Base-by-base conservation (phyloP, 2,329 filamentous ascomycete species). In the Tympanopsis confertula region DNA sequence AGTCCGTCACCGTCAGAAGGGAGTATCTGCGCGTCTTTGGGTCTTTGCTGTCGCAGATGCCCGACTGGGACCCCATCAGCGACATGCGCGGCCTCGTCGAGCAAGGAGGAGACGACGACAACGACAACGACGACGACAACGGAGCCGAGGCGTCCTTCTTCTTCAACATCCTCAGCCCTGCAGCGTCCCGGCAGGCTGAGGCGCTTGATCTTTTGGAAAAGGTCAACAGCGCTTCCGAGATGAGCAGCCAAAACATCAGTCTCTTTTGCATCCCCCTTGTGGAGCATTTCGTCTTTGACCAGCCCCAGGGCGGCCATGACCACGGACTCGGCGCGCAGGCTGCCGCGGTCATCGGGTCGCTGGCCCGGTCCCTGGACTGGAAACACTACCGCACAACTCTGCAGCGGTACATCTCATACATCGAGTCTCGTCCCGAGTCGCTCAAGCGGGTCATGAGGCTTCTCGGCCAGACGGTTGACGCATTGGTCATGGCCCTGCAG, bases 201-300 rank as follows among this genome's bases (percentile, higher is more conserved):
- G 88, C 91, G 3, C 65, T 98, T 26, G 78, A 84, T 41, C 71
- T 86, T 40, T 66, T 98, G 12, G 78, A 83, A 39, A 63, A 70
- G 5, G 80, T 82, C 44, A 84, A 85, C 39, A 57, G 65, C 7
- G 69, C 69, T 39, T 68, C 73, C 12, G 68, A 75, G 36, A 65
- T 98, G 41, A 72, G 72, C 43, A 83, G 85, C 49, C 76, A 77
- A 38, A 94, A 94, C 50, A 69, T 94, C 44, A 79, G 81, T 41
- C 81, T 89, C 14, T 83, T 95, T 51, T 86, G 96, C 52, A 74
- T 98, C 29, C 93, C 91, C 1, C 67, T 98, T 15, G 68, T 96
- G 7, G 91, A 98, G 53, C 88, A 95, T 53, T 96, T 95, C 52
- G 81, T 95, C 18, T 89, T 94, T 52, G 82, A 87, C 41, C 77